Base-by-base conservation (phyloP, 2,329 filamentous ascomycete genomes). In the Parafenestella ontariensis region DNA sequence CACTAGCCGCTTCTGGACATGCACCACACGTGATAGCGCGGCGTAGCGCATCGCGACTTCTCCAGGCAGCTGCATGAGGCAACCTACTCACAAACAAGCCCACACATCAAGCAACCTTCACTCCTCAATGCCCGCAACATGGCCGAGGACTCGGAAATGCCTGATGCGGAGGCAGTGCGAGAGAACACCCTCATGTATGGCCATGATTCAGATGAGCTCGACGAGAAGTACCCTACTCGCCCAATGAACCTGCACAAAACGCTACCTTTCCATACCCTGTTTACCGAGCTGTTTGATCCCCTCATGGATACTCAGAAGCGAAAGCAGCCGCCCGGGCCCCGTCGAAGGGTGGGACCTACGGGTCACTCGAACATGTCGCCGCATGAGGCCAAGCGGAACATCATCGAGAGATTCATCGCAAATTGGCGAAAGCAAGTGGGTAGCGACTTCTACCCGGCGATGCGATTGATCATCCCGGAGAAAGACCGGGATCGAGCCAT, bases 401-500 rank as follows among this genome's bases (percentile, higher is more conserved):
- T 97, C 62, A 92, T 99, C 60, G 86, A 93, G 50, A 83, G 89
- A 7, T 99, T 96, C 78, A 91, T 99, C 64, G 84, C 85, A 13
- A 84, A 87, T 73, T 99, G 95, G 95, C 86, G 93, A 34, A 86
- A 87, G 51, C 88, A 96, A 57, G 93, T 97, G 20, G 95, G 95
- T 23, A 81, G 91, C 64, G 95, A 99, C 75, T 91, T 99, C 66
- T 98, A 95, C 71, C 95, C 95, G 0, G 94, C 92, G 1, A 85
- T 99, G 75, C 88, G 95, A 18, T 84, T 99, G 42, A 96, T 98
- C 52, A 82, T 97, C 3, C 93, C 94, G 0, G 92, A 96, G 68
- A 96, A 96, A 71, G 95, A 99, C 70, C 87, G 92, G 34, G 92
- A 98, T 68, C 86, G 95, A 43, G 89, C 90, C 17, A 92, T 96